Conservation (phyloP, 2,329 filamentous ascomycete species). For the Graphiopsis chlorocephala region DNA sequence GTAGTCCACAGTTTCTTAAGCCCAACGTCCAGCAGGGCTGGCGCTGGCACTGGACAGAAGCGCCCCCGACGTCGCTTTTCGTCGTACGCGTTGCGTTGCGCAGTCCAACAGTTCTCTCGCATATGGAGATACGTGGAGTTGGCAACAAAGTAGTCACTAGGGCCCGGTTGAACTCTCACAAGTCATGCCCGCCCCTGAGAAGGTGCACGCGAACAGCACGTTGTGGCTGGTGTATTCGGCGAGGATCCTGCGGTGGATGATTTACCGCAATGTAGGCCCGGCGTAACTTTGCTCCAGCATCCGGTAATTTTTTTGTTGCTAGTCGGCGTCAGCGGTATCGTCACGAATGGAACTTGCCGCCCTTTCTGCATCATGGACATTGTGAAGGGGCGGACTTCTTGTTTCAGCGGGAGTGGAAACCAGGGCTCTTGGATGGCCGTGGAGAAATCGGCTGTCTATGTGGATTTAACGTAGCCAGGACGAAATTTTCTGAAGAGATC, state of each 20-base stretch:
- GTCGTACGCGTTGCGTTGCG: background rate
- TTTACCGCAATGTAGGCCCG: background rate
- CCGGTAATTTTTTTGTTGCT: background rate
- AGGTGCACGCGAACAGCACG: background rate
- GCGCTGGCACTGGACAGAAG: background rate
- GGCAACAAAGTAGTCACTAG: background rate
- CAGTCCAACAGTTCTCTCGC: background rate
- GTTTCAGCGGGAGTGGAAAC: background rate
- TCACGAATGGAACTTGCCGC: background rate
- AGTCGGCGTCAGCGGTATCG: background rate
- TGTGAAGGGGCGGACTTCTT: background rate
- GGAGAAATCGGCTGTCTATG: background rate
- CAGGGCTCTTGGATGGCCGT: background rate
- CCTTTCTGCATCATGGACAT: background rate
- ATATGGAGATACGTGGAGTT: background rate
- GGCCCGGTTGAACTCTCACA: background rate
- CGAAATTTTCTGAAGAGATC: background rate
- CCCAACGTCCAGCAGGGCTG: background rate
- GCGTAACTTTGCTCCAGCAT: background rate
- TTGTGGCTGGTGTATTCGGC: background rate
- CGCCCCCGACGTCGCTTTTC: background rate
- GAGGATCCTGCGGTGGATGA: background rate
- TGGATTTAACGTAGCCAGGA: background rate
- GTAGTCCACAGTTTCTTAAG: background rate
- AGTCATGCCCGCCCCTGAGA: background rate